Conservation (phyloP, 2,329 filamentous ascomycete genomes). For the Neophaeococcomyces mojaviensis region DNA sequence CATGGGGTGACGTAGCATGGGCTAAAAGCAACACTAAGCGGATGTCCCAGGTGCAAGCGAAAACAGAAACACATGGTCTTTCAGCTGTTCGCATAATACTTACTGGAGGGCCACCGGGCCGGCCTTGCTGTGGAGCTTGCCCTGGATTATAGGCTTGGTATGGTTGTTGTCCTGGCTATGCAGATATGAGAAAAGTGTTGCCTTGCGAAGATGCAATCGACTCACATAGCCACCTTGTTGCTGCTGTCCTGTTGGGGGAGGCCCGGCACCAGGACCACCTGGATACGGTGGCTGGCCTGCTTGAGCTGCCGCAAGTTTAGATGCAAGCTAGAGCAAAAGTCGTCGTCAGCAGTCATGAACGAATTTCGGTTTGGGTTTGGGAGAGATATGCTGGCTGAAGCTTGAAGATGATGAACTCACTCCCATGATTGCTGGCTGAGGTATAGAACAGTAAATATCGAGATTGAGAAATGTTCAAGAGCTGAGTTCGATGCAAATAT, state of each 20-base stretch:
- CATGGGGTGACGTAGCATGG: constrained; percentile 2
- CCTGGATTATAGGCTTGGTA: constrained; percentile 19
- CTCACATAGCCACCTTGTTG: constrained; percentile 44
- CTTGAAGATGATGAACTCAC: background rate
- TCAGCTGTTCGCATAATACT: constrained; percentile 10
- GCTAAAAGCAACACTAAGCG: background rate
- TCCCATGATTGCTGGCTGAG: constrained; percentile 7
- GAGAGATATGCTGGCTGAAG: background rate
- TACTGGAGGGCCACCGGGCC: constrained; percentile 35
- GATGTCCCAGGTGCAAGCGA: constrained; percentile 1
- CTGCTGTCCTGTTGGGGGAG: constrained; percentile 24
- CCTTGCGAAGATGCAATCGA: constrained; percentile 22
- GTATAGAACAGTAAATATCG: too few species aligned
- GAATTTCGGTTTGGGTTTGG: background rate
- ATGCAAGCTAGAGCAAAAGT: constrained; percentile 26
- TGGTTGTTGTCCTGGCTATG: constrained; percentile 8
- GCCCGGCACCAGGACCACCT: constrained; percentile 21
- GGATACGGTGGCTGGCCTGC: constrained; percentile 27
- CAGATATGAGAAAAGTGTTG: constrained; percentile 4
- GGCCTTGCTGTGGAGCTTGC: constrained; percentile 42
- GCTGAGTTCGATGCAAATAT: too few species aligned
- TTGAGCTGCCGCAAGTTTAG: constrained; percentile 33
- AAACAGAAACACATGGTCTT: constrained; percentile 2
- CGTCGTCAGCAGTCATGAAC: constrained; percentile 13
- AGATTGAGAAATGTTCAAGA: too few species aligned